Evolutionary conservation across 805 yeast genomes (phyloP), one percentile per base, ranked within the genome.

Genomic region (Sugiyamaella marilandica): DNA sequence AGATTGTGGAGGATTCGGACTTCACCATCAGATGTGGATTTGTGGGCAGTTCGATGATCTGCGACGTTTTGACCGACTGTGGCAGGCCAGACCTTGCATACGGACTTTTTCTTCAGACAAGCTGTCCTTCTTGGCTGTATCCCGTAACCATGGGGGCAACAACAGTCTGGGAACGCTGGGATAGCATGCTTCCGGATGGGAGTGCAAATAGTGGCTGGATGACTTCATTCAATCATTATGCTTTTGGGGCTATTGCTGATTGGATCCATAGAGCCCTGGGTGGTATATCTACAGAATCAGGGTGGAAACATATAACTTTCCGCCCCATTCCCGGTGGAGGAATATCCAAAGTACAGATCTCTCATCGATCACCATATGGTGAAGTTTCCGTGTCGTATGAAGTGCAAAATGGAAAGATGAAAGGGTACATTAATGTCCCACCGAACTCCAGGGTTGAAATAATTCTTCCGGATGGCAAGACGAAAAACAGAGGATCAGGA

Each of bases 161-260:
- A 19, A 63, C 67, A 1, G 52, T 61, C 10, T 63, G 67, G 67
- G 67, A 63, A 43, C 59, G 67, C 9, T 63, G 66, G 66, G 64
- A 63, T 44, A 63, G 67, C 47, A 60, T 63, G 63, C 44, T 62
- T 32, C 64, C 62, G 1, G 58, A 63, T 45, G 67, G 67, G 2
- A 44, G 47, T 31, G 59, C 63, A 49, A 63, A 63, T 47, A 63
- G 65, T 2, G 67, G 67, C 9, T 59, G 53, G 13, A 63, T 63
- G 67, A 63, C 67, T 1, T 63, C 66, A n/a, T 63, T 63, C 63
- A 64, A 62, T 45, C 65, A 61, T 31, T 61, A 61, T 46, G 63
- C 65, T 10, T 52, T 61, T 19, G 65, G 65, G 10, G 56, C 65
- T 1, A 58, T 61, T 36, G 62, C 59, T 2, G 50, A 48, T 34